A percentile compares a stretch with the other conserved stretches of the same genome.
These are phyloP conservation scores for Penicillium coprophilum DNA, from an alignment of 495 filamentous ascomycete species.

Conservation along the genomic window DNA sequence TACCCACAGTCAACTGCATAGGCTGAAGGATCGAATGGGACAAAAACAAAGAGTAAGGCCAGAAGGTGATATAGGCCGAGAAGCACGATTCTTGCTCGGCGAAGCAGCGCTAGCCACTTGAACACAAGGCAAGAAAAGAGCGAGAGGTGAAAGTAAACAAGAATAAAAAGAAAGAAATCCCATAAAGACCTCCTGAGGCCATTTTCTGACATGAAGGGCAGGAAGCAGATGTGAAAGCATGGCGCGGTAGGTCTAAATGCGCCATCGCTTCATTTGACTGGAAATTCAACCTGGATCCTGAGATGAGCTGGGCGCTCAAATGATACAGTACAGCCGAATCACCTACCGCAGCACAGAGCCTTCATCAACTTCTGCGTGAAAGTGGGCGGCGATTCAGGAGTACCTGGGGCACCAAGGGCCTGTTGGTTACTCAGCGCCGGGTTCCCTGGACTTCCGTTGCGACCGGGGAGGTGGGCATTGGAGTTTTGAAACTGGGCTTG, in stretches of 20 bases:
- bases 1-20: conserved; percentile 26
- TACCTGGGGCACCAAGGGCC: conserved; percentile 38
- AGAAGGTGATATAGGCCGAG: conserved; percentile 17
- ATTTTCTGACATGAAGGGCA: conserved; percentile 33
- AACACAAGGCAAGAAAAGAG: conserved; percentile 7
- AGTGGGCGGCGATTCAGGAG: conserved; percentile 50
- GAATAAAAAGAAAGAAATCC: conserved; percentile 29
- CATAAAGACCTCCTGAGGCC: conserved; percentile 30
- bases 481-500: conserved; percentile 91
- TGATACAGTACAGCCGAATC: conserved; percentile 23
- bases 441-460: conserved; percentile 58
- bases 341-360: conserved; percentile 76
- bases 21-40: conserved; percentile 32
- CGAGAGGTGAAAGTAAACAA: conserved; percentile 20
- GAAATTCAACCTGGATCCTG: conserved; percentile 36
- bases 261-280: conserved; percentile 20
- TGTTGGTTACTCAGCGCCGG: conserved; percentile 54
- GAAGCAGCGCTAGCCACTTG: conserved; percentile 8
- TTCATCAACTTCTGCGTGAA: conserved; percentile 72
- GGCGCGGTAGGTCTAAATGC: conserved; percentile 21
- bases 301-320: conserved; percentile 30
- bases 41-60: conserved; percentile 14
- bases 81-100: conserved; percentile 12
- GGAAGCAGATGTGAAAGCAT: conserved; percentile 21
- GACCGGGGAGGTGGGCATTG: conserved; percentile 75